phyloP scores from a whole-genome alignment of 1,284 basidiomycete genomes.

The Afroboletus lepidellus region DNA sequence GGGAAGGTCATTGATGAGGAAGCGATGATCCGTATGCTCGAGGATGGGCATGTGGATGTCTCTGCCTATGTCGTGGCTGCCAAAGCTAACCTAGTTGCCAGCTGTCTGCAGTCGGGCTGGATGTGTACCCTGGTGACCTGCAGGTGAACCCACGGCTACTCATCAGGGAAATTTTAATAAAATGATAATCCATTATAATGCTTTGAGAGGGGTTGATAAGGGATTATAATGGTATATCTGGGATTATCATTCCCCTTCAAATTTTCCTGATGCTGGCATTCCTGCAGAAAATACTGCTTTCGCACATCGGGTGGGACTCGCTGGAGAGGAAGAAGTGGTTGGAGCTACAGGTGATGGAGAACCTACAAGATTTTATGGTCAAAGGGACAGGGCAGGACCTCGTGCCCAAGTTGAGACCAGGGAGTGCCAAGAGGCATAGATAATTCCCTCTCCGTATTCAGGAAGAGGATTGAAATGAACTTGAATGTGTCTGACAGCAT shows the following conservation, averaged over 20 bases:
- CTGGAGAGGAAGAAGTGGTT: slow-evolving; percentile 79
- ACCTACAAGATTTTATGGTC: slow-evolving; percentile 64
- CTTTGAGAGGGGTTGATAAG: too few species aligned
- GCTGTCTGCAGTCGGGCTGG: slow-evolving; percentile 82
- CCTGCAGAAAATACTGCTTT: slow-evolving; percentile 78
- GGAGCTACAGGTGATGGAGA: slow-evolving; percentile 74
- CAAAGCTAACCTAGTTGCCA: slow-evolving; percentile 34
- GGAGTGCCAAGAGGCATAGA: too few species aligned
- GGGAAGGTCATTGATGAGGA: slow-evolving; percentile 88
- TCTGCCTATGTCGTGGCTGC: too few species aligned
- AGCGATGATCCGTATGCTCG: slow-evolving; percentile 80
- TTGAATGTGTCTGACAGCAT: too few species aligned
- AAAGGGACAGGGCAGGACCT: slow-evolving; percentile 63
- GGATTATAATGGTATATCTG: too few species aligned
- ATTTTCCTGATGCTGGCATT: slow-evolving; percentile 75
- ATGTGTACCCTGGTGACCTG: slow-evolving; percentile 89
- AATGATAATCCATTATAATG: too few species aligned
- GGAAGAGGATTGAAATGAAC: too few species aligned
- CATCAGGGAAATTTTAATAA: too few species aligned
- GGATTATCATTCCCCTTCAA: too few species aligned
- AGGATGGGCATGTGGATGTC: slow-evolving; percentile 85
- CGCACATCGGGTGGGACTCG: slow-evolving; percentile 87
- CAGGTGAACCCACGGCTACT: slow-evolving; percentile 78
- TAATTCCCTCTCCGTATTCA: too few species aligned
- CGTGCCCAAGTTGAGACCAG: too few species aligned